These are phyloP conservation scores for Cyberlindnera xylosilytica DNA, from an alignment of 805 yeast species.

Conservation along the genomic window DNA sequence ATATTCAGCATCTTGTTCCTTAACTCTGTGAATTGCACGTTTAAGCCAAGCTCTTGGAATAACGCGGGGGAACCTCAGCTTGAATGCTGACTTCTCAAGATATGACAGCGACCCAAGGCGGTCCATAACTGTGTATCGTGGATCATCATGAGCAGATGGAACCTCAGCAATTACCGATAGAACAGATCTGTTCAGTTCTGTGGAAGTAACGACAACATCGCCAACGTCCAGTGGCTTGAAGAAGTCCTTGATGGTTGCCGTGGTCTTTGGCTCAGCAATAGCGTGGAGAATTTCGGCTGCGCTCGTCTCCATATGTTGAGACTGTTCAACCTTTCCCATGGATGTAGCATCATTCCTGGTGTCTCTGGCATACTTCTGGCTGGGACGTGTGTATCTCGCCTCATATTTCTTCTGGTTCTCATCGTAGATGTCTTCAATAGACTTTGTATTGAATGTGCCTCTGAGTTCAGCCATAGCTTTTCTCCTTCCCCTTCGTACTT, in stretches of 20 bases:
- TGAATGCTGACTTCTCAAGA: constrained; percentile 42
- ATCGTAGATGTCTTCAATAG: constrained; percentile 7
- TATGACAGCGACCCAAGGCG: constrained; percentile 55
- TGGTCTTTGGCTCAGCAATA: constrained; percentile 3
- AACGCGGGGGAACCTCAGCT: constrained; percentile 52
- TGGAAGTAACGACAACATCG: constrained; percentile 56
- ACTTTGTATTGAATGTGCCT: constrained; percentile 12
- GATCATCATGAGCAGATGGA: constrained; percentile 48
- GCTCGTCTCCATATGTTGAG: no score
- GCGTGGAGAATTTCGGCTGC: background rate
- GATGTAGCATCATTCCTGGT: constrained; percentile 1
- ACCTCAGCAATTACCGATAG: constrained; percentile 53
- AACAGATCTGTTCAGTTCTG: constrained; percentile 39
- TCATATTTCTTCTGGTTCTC: constrained; percentile 8
- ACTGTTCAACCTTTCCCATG: no score
- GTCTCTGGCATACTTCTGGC: constrained; percentile 8
- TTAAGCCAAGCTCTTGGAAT: constrained; percentile 39
- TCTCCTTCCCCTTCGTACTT: constrained; percentile 10
- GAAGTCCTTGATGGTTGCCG: constrained; percentile 10
- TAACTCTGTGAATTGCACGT: constrained; percentile 22
- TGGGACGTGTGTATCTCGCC: constrained; percentile 11
- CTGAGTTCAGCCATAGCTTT: constrained; percentile 17
- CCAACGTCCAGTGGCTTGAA: constrained; percentile 39
- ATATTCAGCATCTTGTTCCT: constrained; percentile 18
- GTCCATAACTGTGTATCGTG: constrained; percentile 54